Evolutionary conservation across 495 filamentous ascomycete genomes (phyloP).

Genomic region (Neurospora hispaniola): DNA sequence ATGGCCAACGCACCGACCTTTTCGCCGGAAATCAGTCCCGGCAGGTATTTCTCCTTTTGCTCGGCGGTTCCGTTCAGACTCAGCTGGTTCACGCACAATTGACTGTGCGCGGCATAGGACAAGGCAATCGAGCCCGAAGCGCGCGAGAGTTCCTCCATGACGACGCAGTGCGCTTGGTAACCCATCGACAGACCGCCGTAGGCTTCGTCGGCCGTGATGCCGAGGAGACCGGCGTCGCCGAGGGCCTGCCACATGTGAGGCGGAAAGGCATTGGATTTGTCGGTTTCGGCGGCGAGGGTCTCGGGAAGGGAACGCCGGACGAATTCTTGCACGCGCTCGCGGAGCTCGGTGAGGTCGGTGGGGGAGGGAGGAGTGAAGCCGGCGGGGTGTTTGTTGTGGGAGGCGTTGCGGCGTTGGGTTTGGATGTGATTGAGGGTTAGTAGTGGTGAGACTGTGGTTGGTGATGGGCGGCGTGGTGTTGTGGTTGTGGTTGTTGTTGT

Average conservation of each 20-base stretch:
- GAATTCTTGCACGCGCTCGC: slow-evolving; percentile 89
- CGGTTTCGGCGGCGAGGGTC: slow-evolving; percentile 69
- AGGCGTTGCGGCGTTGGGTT: slow-evolving; percentile 17
- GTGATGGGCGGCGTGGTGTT: slow-evolving; percentile 5
- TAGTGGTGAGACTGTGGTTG: no score
- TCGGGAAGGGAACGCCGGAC: slow-evolving; percentile 75
- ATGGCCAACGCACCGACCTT: slow-evolving; percentile 88
- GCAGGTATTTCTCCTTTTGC: slow-evolving; percentile 75
- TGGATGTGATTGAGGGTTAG: no score
- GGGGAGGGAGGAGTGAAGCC: slow-evolving; percentile 67
- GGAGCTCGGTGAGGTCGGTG: slow-evolving; percentile 70
- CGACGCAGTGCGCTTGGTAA: slow-evolving; percentile 93
- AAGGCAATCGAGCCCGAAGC: slow-evolving; percentile 75
- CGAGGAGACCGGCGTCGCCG: slow-evolving; percentile 82
- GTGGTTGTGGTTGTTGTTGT: background rate
- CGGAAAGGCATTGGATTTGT: slow-evolving; percentile 82
- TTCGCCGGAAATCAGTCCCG: slow-evolving; percentile 69
- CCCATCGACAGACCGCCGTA: slow-evolving; percentile 87
- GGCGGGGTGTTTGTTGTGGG: slow-evolving; percentile 74
- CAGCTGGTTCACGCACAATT: slow-evolving; percentile 94
- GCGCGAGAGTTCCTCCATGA: slow-evolving; percentile 77
- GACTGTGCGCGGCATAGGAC: slow-evolving; percentile 82
- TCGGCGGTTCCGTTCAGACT: slow-evolving; percentile 73
- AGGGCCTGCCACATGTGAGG: slow-evolving; percentile 87
- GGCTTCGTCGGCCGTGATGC: slow-evolving; percentile 88